phyloP scores from a whole-genome alignment of 306 rosid genomes.

The Adenanthera pavonina region DNA sequence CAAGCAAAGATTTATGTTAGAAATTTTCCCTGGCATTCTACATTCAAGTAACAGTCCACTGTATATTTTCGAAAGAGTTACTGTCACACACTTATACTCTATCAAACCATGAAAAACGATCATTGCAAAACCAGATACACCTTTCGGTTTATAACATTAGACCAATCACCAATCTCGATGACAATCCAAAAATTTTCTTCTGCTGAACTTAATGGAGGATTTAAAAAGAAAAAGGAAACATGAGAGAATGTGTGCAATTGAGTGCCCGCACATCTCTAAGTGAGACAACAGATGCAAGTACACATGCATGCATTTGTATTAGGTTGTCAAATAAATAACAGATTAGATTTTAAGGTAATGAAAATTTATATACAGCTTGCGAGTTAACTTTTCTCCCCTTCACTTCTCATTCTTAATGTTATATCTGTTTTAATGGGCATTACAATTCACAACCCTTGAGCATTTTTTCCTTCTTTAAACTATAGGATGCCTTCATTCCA shows the following conservation, averaged over 20 bases:
- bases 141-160: background rate
- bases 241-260: background rate
- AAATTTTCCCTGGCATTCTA: background rate
- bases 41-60: background rate
- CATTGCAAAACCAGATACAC: background rate
- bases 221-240: background rate
- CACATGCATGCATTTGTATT: background rate
- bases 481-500: background rate
- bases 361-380: background rate
- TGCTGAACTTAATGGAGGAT: background rate
- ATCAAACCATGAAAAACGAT: background rate
- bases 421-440: background rate
- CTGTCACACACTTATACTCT: background rate
- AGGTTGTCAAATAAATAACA: background rate
- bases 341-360: background rate
- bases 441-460: background rate
- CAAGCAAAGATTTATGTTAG: background rate
- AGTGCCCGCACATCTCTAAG: background rate
- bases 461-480: background rate
- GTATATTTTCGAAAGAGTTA: background rate
- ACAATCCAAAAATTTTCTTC: background rate
- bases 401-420: background rate
- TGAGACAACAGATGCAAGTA: background rate
- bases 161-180: background rate
- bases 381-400: constrained; percentile 1